phyloP scores from a whole-genome alignment of 1,284 basidiomycete species.

The Hemileia vastatrix region DNA sequence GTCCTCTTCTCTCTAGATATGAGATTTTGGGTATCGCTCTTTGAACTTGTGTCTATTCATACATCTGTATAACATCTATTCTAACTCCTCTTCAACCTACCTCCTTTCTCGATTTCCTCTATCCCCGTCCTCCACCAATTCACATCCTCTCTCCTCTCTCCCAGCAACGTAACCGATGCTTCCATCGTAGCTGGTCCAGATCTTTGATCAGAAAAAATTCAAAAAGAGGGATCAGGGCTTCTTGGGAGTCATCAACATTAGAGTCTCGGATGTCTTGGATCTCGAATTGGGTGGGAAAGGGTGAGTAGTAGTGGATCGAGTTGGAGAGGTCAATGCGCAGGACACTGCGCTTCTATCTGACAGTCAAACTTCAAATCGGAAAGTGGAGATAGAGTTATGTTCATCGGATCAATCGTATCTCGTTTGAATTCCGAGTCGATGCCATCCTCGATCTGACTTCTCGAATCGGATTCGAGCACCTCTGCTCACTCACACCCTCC shows the following conservation, averaged over 20 bases:
- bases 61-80: neutral
- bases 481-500: neutral
- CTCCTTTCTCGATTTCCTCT: neutral
- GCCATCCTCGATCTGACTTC: neutral
- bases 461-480: neutral
- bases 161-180: slow-evolving; percentile 72
- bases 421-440: neutral
- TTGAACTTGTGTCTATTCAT: too few species aligned
- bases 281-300: slow-evolving; percentile 81
- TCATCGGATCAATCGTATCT: neutral
- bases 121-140: neutral
- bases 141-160: slow-evolving; percentile 1
- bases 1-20: too few species aligned
- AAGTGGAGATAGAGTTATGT: neutral
- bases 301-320: too few species aligned
- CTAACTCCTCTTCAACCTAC: neutral
- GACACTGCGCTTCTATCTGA: too few species aligned
- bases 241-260: slow-evolving; percentile 83
- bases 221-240: slow-evolving; percentile 91
- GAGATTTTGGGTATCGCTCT: too few species aligned
- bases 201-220: slow-evolving; percentile 95
- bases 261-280: slow-evolving; percentile 75
- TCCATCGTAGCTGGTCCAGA: slow-evolving; percentile 85
- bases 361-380: neutral
- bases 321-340: too few species aligned